Base-by-base conservation (phyloP, 164 flowering plant genomes). In the Aristolochia contorta region DNA sequence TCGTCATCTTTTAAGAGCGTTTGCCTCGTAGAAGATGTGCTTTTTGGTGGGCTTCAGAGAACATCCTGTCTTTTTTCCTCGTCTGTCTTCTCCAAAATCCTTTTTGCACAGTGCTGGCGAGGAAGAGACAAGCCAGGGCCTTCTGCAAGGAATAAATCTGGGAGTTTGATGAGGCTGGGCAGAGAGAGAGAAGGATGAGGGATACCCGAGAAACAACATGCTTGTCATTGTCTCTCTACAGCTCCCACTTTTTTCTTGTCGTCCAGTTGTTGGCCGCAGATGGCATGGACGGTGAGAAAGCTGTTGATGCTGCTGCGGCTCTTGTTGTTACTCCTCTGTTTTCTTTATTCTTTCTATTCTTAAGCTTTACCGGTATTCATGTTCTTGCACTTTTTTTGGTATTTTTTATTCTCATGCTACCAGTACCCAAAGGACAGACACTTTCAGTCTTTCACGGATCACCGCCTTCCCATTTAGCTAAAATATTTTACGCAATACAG, bases 221-320 rank as follows among this genome's bases (percentile, higher is more conserved):
- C 43, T 37, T 37, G 43, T 37, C 43, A 37, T 37, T 20, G 24
- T 48, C 58, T 52, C 27, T 60, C 54, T 58, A 20, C 51, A 46
- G 24, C 64, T 22, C 51, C 49, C 45, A 30, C 57, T 46, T 24
- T 70, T 57, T 47, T 64, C 69, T 82, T 85, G 91, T 82, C 82
- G 63, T 68, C 54, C 57, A 66, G 81, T 62, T 24, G 49, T 78
- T 81, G 87, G 82, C 71, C 49, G 69, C 65, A 61, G 77, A 73
- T 79, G 82, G 83, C 84, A 78, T 81, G 84, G 56, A 20, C 56
- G 56, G 69, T 59, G 48, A 56, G 79, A 80, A 82, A 74, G 83
- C 75, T 72, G 74, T 67, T 62, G 78, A 70, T 77, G 78, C 75
- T 61, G 64, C 54, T 53, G 54, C 52, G 43, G 49, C 61, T 58